Percentiles rank a stretch among this genome's conserved stretches.
Conservation (phyloP, 2,329 filamentous ascomycete species). For the Mycocentrospora acerina region DNA sequence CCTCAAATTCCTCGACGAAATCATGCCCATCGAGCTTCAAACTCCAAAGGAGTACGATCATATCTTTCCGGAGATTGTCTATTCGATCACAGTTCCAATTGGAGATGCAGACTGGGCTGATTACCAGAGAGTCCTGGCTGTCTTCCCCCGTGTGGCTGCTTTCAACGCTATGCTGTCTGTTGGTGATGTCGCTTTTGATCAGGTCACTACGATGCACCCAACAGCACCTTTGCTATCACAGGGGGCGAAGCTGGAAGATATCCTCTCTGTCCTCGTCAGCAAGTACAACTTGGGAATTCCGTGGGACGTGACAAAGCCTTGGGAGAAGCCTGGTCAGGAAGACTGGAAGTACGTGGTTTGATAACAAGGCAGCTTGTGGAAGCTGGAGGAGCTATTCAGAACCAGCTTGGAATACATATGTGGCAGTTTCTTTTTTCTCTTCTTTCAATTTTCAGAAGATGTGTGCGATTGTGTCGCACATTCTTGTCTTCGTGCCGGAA, state of each 20-base stretch:
- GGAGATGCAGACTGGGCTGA: constrained; percentile 8
- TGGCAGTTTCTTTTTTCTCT: too few relatives aligned
- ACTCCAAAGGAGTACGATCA: constrained; percentile 6
- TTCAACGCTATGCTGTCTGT: constrained; percentile 9
- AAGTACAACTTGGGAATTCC: not conserved
- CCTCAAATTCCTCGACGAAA: constrained; percentile 7
- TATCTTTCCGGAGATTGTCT: constrained; percentile 11
- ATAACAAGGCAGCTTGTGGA: too few relatives aligned
- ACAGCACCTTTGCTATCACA: not conserved
- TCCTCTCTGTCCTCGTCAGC: not conserved
- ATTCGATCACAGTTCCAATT: constrained; percentile 15
- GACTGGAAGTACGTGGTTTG: not conserved
- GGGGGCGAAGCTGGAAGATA: not conserved
- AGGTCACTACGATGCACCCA: constrained; percentile 1
- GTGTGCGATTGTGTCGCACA: too few relatives aligned
- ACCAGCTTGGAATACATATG: too few relatives aligned
- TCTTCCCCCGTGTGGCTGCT: constrained; percentile 9
- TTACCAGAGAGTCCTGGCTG: constrained; percentile 10
- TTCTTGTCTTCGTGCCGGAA: too few relatives aligned
- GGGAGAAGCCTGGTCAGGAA: not conserved
- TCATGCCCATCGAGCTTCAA: constrained; percentile 10
- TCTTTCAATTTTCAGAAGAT: too few relatives aligned
- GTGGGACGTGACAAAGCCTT: not conserved
- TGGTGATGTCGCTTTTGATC: constrained; percentile 8
- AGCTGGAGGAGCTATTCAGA: too few relatives aligned